Conservation (phyloP, 1,139 yeast species). For the Hansenula lynferdii region DNA sequence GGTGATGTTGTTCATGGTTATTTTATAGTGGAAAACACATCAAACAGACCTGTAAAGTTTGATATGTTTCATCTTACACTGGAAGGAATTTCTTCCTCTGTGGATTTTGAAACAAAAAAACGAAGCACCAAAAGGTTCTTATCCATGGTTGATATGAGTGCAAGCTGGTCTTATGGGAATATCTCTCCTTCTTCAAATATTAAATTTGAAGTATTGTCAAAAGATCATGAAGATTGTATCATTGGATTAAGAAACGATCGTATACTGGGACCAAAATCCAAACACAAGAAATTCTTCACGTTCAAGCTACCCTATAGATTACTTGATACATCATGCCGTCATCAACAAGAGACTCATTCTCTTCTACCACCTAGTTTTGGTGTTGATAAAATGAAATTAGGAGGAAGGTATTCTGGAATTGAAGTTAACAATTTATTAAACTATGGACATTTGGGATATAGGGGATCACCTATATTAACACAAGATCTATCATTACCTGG, state of each 20-base stretch:
- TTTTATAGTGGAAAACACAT: slow-evolving; percentile 37
- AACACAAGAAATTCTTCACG: slow-evolving; percentile 58
- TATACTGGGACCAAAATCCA: slow-evolving; percentile 42
- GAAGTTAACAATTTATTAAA: slow-evolving; percentile 28
- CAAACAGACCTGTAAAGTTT: slow-evolving; percentile 37
- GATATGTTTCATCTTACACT: slow-evolving; percentile 53
- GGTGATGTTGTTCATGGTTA: slow-evolving; percentile 48
- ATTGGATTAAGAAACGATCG: slow-evolving; percentile 52
- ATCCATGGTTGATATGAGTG: slow-evolving; percentile 38
- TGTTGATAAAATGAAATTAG: slow-evolving; percentile 37
- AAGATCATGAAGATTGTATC: slow-evolving; percentile 44
- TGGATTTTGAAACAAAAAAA: slow-evolving; percentile 22
- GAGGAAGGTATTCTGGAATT: slow-evolving; percentile 26
- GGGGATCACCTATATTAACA: slow-evolving; percentile 34
- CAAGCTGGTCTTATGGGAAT: slow-evolving; percentile 35
- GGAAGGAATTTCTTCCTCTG: slow-evolving; percentile 36
- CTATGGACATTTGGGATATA: slow-evolving; percentile 33
- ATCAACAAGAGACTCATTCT: slow-evolving; percentile 49
- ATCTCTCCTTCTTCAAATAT: slow-evolving; percentile 39
- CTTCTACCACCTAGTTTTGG: slow-evolving; percentile 67
- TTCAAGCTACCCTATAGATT: slow-evolving; percentile 57
- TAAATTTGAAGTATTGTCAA: slow-evolving; percentile 38
- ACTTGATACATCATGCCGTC: slow-evolving; percentile 54
- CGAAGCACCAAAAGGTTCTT: slow-evolving; percentile 31
- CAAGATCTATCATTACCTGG: slow-evolving; percentile 28